Conservation (phyloP, 2,329 filamentous ascomycete species). For the Penicillium fuscoglaucum region DNA sequence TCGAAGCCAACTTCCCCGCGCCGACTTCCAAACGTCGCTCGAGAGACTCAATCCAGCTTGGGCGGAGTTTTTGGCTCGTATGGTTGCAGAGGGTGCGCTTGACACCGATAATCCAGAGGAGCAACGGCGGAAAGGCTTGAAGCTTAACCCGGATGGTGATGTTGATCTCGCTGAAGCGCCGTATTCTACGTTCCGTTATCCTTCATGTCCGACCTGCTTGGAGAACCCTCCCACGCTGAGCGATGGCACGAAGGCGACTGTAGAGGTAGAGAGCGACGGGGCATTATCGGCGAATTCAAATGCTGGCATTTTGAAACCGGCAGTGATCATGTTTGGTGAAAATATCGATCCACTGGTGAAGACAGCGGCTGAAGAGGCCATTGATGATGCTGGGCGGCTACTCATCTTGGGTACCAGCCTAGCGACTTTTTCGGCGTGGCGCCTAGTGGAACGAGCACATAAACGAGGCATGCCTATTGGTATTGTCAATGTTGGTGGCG, state of each 20-base stretch:
- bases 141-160: constrained; percentile 90
- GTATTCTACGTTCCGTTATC: constrained; percentile 88
- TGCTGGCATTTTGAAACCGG: constrained; percentile 84
- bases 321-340: constrained; percentile 96
- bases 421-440: constrained; percentile 93
- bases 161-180: constrained; percentile 84
- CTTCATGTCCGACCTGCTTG: constrained; percentile 80
- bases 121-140: constrained; percentile 67
- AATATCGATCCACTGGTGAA: constrained; percentile 72
- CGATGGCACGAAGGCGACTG: constrained; percentile 57
- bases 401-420: constrained; percentile 85
- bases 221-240: constrained; percentile 57
- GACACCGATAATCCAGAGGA: constrained; percentile 74
- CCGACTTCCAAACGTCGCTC: constrained; percentile 73
- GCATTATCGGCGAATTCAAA: constrained; percentile 68
- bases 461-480: constrained; percentile 82
- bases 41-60: constrained; percentile 81
- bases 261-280: constrained; percentile 75
- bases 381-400: constrained; percentile 73
- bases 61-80: constrained; percentile 72
- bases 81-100: constrained; percentile 72
- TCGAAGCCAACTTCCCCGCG: constrained; percentile 67
- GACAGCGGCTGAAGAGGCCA: constrained; percentile 70
- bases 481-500: constrained; percentile 71
- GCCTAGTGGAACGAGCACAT: constrained; percentile 78